Evolutionary conservation across 2,329 filamentous ascomycete species (phyloP).

Genomic region (Xylaria sp.): DNA sequence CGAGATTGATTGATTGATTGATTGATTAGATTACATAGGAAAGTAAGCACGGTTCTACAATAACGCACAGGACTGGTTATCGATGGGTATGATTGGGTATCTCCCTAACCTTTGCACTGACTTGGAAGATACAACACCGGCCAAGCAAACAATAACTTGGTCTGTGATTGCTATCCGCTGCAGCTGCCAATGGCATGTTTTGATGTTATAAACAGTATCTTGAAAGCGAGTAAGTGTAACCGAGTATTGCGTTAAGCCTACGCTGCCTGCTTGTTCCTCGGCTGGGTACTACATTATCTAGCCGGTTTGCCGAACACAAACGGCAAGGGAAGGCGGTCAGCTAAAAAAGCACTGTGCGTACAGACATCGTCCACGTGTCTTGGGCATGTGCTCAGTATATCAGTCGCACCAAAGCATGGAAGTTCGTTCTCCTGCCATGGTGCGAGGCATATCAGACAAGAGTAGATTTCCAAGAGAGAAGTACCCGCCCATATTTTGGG

Average conservation of each 20-base stretch:
- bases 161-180: background rate
- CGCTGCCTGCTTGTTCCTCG: background rate
- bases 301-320: background rate
- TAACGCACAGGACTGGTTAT: background rate
- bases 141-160: background rate
- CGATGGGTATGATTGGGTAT: constrained; percentile 8
- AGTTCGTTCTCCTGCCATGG: background rate
- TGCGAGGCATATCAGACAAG: no score
- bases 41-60: constrained; percentile 14
- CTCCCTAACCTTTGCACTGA: background rate
- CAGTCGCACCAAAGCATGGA: background rate
- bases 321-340: background rate
- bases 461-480: background rate
- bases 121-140: background rate
- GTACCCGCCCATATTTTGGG: background rate
- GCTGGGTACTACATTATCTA: background rate
- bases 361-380: constrained; percentile 5
- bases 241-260: constrained; percentile 1
- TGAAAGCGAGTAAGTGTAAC: background rate
- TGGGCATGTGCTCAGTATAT: background rate
- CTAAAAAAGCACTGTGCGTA: background rate
- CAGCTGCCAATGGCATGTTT: background rate
- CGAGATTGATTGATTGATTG: constrained; percentile 30
- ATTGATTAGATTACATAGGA: constrained; percentile 48
- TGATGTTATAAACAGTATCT: background rate